phyloP scores from a whole-genome alignment of 1,139 yeast genomes.

The Suhomyces terraborum region DNA sequence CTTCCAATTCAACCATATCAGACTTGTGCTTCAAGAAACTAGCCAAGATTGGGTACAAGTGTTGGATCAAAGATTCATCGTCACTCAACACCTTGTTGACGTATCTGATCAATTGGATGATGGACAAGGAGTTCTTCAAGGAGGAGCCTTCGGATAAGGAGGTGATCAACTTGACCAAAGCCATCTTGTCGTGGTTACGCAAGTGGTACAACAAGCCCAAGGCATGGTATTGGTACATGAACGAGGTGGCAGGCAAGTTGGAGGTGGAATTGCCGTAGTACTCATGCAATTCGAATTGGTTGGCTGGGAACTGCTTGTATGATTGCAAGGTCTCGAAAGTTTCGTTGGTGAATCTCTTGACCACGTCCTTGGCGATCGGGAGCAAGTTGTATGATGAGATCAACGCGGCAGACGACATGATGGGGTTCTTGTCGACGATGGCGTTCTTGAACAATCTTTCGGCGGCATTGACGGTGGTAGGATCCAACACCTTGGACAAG shows the following conservation, averaged over 20 bases:
- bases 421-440: slow-evolving; percentile 87
- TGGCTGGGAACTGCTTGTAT: slow-evolving; percentile 64
- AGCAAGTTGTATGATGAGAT: slow-evolving; percentile 87
- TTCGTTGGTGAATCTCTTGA: slow-evolving; percentile 91
- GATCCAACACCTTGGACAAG: slow-evolving; percentile 84
- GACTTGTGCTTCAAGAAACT: slow-evolving; percentile 78
- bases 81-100: slow-evolving; percentile 68
- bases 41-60: slow-evolving; percentile 64
- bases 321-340: slow-evolving; percentile 83
- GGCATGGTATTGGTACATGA: slow-evolving; percentile 94
- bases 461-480: slow-evolving; percentile 89
- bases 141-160: slow-evolving; percentile 67
- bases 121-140: slow-evolving; percentile 72
- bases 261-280: slow-evolving; percentile 52
- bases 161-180: slow-evolving; percentile 85
- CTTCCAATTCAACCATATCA: slow-evolving; percentile 91
- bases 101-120: slow-evolving; percentile 82
- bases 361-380: slow-evolving; percentile 88
- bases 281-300: slow-evolving; percentile 56
- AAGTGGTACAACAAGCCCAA: slow-evolving; percentile 85
- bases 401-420: slow-evolving; percentile 88
- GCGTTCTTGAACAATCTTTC: slow-evolving; percentile 93
- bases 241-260: slow-evolving; percentile 65
- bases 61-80: slow-evolving; percentile 56
- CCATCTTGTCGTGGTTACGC: slow-evolving; percentile 92